Conservation (phyloP, 78 protist genomes). For the Dictyostelium brefeldianum region DNA sequence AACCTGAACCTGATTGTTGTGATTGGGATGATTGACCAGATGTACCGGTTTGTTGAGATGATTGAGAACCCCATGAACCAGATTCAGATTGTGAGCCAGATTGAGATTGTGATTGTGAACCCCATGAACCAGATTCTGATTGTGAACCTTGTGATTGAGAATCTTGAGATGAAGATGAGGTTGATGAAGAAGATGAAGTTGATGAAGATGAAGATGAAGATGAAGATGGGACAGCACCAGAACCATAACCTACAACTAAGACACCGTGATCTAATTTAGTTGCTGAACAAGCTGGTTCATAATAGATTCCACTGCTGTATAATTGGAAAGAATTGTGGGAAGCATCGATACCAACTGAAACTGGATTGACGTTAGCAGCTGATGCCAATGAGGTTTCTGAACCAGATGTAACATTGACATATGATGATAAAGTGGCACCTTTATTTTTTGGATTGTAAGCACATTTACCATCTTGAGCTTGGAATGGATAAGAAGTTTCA, state of each 20-base stretch:
- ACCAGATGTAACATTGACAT: slow-evolving; percentile 71
- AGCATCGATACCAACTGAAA: slow-evolving; percentile 95
- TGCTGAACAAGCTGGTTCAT: slow-evolving; percentile 79
- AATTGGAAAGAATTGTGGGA: slow-evolving; percentile 89
- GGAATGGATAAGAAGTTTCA: slow-evolving; percentile 94
- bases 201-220: background rate
- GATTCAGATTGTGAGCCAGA: background rate
- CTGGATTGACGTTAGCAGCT: slow-evolving; percentile 83
- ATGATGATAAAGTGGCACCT: slow-evolving; percentile 73
- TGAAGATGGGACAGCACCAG: background rate
- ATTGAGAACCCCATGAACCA: too few relatives aligned
- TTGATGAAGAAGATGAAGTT: background rate
- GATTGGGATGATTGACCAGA: background rate
- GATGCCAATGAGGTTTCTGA: slow-evolving; percentile 78
- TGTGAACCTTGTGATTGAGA: background rate
- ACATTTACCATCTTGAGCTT: slow-evolving; percentile 54
- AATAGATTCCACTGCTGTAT: slow-evolving; percentile 85
- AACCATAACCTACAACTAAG: slow-evolving; percentile 89
- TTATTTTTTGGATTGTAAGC: background rate
- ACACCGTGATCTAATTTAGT: slow-evolving; percentile 93
- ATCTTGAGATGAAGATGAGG: background rate
- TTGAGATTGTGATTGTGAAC: background rate
- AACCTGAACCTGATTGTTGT: background rate
- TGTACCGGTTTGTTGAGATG: too few relatives aligned
- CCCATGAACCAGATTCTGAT: background rate